Conservation (phyloP, 305 asterid genomes). For the Fraxinus greggii region DNA sequence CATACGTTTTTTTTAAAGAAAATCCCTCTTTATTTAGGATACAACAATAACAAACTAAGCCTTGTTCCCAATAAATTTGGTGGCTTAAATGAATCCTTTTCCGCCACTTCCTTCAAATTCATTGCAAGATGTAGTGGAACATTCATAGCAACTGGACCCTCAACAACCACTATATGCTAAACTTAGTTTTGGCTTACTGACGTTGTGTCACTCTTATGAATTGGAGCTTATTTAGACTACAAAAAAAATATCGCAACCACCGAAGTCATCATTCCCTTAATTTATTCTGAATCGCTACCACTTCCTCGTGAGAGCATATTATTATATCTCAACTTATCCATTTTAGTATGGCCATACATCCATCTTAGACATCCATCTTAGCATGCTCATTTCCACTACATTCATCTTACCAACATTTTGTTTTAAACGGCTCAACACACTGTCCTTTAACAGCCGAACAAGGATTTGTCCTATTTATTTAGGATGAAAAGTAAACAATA, state of each 20-base stretch:
- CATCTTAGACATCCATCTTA: neutral
- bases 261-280: neutral
- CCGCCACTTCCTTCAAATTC: neutral
- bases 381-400: neutral
- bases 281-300: neutral
- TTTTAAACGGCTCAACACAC: neutral
- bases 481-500: neutral
- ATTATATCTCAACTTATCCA: neutral
- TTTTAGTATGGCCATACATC: neutral
- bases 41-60: neutral
- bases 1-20: neutral
- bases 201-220: neutral
- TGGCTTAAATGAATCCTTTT: neutral
- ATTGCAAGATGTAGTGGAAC: neutral
- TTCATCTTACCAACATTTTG: neutral
- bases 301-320: neutral
- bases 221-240: neutral
- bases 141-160: neutral
- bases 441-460: neutral
- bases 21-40: neutral
- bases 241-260: neutral
- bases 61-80: conserved; percentile 1
- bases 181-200: neutral
- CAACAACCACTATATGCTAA: neutral
- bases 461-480: neutral